Evolutionary conservation across 2,329 filamentous ascomycete species (phyloP).

Genomic region (Alternaria atra): DNA sequence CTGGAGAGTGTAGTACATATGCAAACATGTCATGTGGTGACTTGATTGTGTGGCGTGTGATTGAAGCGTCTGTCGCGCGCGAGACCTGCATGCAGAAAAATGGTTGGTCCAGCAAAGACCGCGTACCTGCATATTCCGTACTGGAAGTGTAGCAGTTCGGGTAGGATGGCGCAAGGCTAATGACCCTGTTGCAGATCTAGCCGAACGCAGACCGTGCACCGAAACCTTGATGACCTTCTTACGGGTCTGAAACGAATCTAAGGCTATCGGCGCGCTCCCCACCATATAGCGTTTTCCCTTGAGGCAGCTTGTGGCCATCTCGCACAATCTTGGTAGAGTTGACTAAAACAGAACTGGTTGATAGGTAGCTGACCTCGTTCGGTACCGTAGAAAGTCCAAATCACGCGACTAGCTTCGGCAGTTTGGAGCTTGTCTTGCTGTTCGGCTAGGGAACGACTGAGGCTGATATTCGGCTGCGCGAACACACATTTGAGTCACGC

Average conservation of each 20-base stretch:
- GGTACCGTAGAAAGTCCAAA: neutral
- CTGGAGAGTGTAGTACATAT: neutral
- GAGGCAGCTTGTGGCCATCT: neutral
- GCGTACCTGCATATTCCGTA: constrained; percentile 15
- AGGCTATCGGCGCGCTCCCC: constrained; percentile 3
- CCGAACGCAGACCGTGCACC: constrained; percentile 29
- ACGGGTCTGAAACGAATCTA: constrained; percentile 31
- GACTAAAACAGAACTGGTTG: neutral
- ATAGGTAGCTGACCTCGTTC: neutral
- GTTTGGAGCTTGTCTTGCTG: neutral
- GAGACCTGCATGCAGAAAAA: neutral
- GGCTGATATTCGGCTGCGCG: neutral
- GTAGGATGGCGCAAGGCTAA: constrained; percentile 19
- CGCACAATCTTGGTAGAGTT: constrained; percentile 1
- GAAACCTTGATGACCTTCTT: constrained; percentile 28
- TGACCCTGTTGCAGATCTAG: constrained; percentile 28
- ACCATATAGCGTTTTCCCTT: constrained; percentile 11
- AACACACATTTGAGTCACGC: constrained; percentile 1
- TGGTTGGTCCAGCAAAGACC: neutral
- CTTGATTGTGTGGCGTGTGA: neutral
- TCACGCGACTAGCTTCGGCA: neutral
- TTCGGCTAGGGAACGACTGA: neutral
- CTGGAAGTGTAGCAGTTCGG: constrained; percentile 19
- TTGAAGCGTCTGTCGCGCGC: neutral
- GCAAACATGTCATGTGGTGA: neutral